A percentile compares a stretch with the other conserved stretches of the same genome.
Evolutionary conservation across 257 asterid genomes (phyloP).

Genomic region (Scutellaria baicalensis): DNA sequence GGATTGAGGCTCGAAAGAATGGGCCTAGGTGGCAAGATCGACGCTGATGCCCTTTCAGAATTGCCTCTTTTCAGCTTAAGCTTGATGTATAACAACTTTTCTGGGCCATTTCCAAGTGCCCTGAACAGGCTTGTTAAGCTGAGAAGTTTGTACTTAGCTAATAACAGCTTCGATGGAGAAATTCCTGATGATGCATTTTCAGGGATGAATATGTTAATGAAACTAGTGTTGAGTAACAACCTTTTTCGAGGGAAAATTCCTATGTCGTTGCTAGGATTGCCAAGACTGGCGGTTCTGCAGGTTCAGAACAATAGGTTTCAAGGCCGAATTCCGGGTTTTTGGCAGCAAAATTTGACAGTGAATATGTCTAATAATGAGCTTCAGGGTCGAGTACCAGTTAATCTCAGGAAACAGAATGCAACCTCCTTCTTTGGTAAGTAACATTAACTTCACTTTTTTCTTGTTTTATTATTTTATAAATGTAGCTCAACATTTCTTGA

Average conservation of each 20-base stretch:
- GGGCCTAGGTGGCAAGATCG: conserved; percentile 36
- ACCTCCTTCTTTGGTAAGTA: conserved; percentile 42
- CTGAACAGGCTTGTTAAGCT: conserved; percentile 28
- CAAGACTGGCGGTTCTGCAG: conserved; percentile 31
- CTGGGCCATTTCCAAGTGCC: conserved; percentile 38
- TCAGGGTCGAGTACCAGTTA: conserved; percentile 42
- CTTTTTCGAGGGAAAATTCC: conserved; percentile 45
- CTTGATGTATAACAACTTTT: conserved; percentile 39
- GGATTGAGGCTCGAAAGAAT: conserved; percentile 44
- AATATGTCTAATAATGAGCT: conserved; percentile 47
- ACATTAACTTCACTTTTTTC: no score
- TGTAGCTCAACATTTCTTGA: no score
- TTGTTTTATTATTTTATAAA: background rate
- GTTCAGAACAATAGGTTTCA: conserved; percentile 45
- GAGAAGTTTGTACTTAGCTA: conserved; percentile 42
- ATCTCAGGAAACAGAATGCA: conserved; percentile 26
- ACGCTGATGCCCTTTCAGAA: conserved; percentile 22
- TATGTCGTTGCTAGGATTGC: conserved; percentile 34
- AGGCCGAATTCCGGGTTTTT: conserved; percentile 55
- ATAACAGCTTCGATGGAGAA: conserved; percentile 50
- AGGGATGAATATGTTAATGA: conserved; percentile 40
- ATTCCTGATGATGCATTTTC: conserved; percentile 37
- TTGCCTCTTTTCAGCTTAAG: conserved; percentile 36
- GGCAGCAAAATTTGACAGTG: conserved; percentile 29
- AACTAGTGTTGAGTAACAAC: conserved; percentile 38